Evolutionary conservation across 768 basidiomycete species (phyloP), one percentile per base, ranked within the genome.

Genomic region (Psilocybe cubensis): DNA sequence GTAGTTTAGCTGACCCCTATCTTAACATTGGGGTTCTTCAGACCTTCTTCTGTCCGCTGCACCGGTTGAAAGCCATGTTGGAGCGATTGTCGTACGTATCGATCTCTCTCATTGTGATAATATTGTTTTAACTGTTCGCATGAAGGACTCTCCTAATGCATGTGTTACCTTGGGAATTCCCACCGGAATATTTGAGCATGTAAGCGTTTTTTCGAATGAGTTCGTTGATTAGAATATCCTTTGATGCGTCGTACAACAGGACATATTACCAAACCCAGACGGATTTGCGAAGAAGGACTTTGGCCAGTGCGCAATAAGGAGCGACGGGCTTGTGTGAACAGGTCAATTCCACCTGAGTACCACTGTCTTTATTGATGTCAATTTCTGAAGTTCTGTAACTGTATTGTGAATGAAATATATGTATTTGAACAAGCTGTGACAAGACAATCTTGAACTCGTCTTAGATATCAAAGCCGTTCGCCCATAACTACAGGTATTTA

Each of bases 141-240:
- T n/a, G n/a, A n/a, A 86, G 86, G 88, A 89, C 68, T 88, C 87
- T 3, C 89, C 89, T 1, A 91, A 91, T 62, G 89, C 89, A 1
- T 89, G 88, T 62, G 87, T 91, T 4, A 90, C 88, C 0, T 72
- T 92, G 20, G 89, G 81, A 0, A 76, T 92, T 3, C 90, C 90
- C 3, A 78, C 87, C n/a, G 89, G 83, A 2, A 92, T 92, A 57
- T 92, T 92, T 64, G 86, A 89, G 40, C 79, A 84, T 63, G 87
- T 87, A 47, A 59, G 83, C 64, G 4, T 12, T n/a, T n/a, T n/a
- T n/a, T n/a, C n/a, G n/a, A n/a, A 41, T 52, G 11, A 47, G 31
- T 18, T 29, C 52, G 35, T 54, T 42, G 18, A 12, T 35, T 24
- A 18, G 42, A 21, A 21, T 27, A 29, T 9, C 28, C 5, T 21